Evolutionary conservation across 495 filamentous ascomycete species (phyloP), one percentile per base, ranked within the genome.

Genomic region (Cairneyella variabilis): DNA sequence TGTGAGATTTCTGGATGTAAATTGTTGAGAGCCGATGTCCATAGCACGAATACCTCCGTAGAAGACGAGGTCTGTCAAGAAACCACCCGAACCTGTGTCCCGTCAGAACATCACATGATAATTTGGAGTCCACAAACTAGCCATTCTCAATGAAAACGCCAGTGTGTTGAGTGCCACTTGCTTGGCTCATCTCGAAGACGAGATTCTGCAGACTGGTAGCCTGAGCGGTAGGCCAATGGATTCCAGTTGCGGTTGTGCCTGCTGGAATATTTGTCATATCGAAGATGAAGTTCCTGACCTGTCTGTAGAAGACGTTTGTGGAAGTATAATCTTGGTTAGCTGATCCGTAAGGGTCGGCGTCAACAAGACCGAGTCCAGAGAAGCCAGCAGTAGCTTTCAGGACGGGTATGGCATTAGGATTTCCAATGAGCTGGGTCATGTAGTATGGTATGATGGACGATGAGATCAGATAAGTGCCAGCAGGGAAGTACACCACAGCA

Each of bases 211-310:
- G 71, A 60, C 83, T 88, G 6, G 86, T 85, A 3, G 86, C 85
- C 59, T 91, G 83, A 12, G 83, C 82, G 20, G 84, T 87, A 0
- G 86, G 86, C 89, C 89, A 93, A 60, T 92, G 88, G 48, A 93
- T 84, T 32, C 85, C 66, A 9, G 22, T 52, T 11, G 60, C 64
- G 8, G 36, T 47, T 12, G 25, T 30, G 8, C 14, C 37, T 8
- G 39, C 20, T 1, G 83, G 74, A 32, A 91, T 78, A 26, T 59
- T 69, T 3, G 84, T 91, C 39, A 81, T 78, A 61, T 93, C 89
- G 23, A 93, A 70, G 51, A 89, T 75, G 45, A 93, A 77, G 60
- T 93, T 93, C 27, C 86, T 75, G 45, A 93, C 76, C 57, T 90
- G 86, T 30, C 89, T 73, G 64, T 78, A 91, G 69, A 93, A 93